Evolutionary conservation across 108 stramenopile genomes (phyloP).

Genomic region (Skeletonema costatum): DNA sequence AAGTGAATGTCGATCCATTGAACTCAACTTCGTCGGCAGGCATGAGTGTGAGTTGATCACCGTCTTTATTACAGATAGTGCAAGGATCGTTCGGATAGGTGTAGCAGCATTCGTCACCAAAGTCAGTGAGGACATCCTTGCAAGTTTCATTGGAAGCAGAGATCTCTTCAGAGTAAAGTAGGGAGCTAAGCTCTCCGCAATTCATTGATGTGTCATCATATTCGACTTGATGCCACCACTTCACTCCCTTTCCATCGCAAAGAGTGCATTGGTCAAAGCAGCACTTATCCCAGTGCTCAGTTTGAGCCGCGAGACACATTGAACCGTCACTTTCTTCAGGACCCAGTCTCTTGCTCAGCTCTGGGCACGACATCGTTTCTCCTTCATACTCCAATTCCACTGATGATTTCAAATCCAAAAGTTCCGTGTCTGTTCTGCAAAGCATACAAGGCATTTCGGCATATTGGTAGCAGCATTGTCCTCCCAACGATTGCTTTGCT

Average conservation of each 20-base stretch:
- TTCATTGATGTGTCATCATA: slow-evolving; percentile 32
- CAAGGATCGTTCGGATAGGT: slow-evolving; percentile 40
- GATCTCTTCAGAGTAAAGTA: slow-evolving; percentile 29
- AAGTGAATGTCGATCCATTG: slow-evolving; percentile 37
- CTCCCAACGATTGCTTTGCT: slow-evolving; percentile 36
- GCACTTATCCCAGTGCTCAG: slow-evolving; percentile 35
- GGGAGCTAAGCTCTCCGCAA: slow-evolving; percentile 42
- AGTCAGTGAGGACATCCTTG: slow-evolving; percentile 26
- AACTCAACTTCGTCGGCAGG: slow-evolving; percentile 40
- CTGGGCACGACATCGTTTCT: slow-evolving; percentile 34
- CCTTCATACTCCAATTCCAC: slow-evolving; percentile 41
- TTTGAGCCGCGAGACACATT: slow-evolving; percentile 34
- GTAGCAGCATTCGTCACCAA: slow-evolving; percentile 39
- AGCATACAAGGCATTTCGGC: slow-evolving; percentile 47
- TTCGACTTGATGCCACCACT: slow-evolving; percentile 49
- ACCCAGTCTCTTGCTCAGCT: slow-evolving; percentile 38
- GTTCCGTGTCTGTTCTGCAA: slow-evolving; percentile 45
- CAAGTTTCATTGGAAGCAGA: slow-evolving; percentile 28
- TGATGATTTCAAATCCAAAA: slow-evolving; percentile 38
- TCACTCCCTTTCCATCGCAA: slow-evolving; percentile 45
- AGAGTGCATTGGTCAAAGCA: slow-evolving; percentile 50
- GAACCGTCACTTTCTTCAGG: slow-evolving; percentile 29
- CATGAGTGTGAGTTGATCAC: slow-evolving; percentile 36
- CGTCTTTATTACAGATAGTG: slow-evolving; percentile 33
- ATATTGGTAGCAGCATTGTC: slow-evolving; percentile 42